Percentiles rank a stretch among this genome's conserved stretches.
Evolutionary conservation across 1,284 basidiomycete genomes (phyloP).

Genomic region (Leccinum pachyderme): DNA sequence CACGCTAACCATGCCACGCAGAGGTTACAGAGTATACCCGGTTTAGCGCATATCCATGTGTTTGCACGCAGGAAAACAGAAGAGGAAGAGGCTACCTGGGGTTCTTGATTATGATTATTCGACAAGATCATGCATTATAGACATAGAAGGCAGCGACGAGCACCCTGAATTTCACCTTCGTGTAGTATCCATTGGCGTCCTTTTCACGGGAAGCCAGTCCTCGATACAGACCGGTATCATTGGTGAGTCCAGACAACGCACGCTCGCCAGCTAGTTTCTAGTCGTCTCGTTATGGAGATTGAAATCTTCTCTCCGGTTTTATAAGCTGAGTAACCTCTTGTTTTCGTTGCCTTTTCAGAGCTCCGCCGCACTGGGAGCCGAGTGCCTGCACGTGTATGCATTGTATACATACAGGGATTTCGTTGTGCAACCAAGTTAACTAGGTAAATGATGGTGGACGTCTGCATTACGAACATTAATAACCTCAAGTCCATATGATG

Average conservation of each 20-base stretch:
- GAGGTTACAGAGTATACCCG: conserved; percentile 77
- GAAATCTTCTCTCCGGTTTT: background rate
- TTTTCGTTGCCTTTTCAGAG: too few species aligned
- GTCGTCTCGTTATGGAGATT: background rate
- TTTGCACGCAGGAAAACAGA: conserved; percentile 59
- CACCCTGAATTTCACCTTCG: background rate
- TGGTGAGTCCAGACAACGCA: background rate
- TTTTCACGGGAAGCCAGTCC: background rate
- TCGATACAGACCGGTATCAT: background rate
- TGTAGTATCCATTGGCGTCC: background rate
- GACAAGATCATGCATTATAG: background rate
- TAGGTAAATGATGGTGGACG: too few species aligned
- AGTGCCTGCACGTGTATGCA: too few species aligned
- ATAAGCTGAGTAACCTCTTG: background rate
- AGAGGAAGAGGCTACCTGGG: conserved; percentile 22
- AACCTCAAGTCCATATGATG: too few species aligned
- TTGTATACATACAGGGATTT: too few species aligned
- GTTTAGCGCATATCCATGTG: conserved; percentile 77
- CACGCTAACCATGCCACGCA: conserved; percentile 28
- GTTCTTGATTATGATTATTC: conserved; percentile 11
- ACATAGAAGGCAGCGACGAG: conserved; percentile 7
- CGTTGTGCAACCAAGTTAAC: too few species aligned
- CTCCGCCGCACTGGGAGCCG: too few species aligned
- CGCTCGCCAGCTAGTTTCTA: background rate
- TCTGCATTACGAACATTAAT: too few species aligned